phyloP scores from a whole-genome alignment of 805 yeast genomes.

The Kuraishia cidri region DNA sequence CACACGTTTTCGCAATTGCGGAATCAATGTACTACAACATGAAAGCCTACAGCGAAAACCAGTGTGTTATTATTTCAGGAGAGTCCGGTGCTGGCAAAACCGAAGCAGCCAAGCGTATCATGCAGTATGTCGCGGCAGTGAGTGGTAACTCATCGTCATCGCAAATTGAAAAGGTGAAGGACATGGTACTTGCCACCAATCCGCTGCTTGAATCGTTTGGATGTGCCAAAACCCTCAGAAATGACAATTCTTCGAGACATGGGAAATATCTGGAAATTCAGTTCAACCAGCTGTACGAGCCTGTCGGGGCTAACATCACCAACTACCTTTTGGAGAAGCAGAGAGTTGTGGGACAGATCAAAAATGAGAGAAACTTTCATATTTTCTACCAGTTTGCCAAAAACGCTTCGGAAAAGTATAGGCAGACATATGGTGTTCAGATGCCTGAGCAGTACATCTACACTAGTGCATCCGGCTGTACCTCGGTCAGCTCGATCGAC shows the following conservation, averaged over 20 bases:
- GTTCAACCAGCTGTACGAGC: constrained; percentile 76
- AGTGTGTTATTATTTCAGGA: constrained; percentile 95
- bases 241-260: constrained; percentile 85
- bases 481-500: constrained; percentile 78
- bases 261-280: constrained; percentile 90
- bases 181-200: constrained; percentile 96
- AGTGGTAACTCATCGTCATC: constrained; percentile 57
- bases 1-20: constrained; percentile 97
- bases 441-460: constrained; percentile 89
- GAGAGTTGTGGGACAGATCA: constrained; percentile 92
- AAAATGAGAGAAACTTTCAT: constrained; percentile 92
- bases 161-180: constrained; percentile 82
- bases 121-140: constrained; percentile 93
- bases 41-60: constrained; percentile 90
- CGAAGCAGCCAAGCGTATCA: constrained; percentile 94
- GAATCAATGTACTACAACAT: constrained; percentile 94
- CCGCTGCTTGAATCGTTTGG: constrained; percentile 89
- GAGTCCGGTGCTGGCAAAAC: constrained; percentile 98
- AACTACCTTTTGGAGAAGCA: constrained; percentile 91
- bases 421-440: constrained; percentile 83
- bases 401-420: constrained; percentile 77
- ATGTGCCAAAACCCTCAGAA: constrained; percentile 86
- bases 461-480: constrained; percentile 81
- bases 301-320: constrained; percentile 92
- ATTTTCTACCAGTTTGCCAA: constrained; percentile 94